These are phyloP conservation scores for Pyrenopolyporus hunteri DNA, from an alignment of 495 filamentous ascomycete species.

Conservation along the genomic window DNA sequence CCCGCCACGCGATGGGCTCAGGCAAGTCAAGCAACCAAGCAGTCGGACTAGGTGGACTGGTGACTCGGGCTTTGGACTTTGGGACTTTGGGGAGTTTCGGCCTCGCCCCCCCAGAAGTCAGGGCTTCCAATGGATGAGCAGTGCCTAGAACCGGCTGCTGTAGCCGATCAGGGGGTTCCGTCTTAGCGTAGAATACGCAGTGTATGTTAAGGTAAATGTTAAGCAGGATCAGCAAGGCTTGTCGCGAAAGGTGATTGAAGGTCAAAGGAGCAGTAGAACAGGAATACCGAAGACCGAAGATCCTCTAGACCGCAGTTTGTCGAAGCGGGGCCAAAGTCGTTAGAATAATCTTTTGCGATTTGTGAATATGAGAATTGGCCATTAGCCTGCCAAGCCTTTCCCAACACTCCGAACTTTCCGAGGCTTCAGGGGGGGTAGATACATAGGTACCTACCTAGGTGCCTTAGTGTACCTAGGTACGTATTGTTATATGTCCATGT, in stretches of 20 bases:
- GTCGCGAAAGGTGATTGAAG: conserved; percentile 7
- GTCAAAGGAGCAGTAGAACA: conserved; percentile 17
- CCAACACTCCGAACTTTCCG: conserved; percentile 36
- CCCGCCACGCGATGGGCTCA: conserved; percentile 26
- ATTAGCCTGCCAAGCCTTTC: conserved; percentile 15
- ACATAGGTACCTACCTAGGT: neutral
- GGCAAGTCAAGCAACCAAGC: neutral
- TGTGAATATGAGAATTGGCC: conserved; percentile 6
- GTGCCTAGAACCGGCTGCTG: conserved; percentile 3
- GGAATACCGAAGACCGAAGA: conserved; percentile 39
- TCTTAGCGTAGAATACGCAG: conserved; percentile 23
- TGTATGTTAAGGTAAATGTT: conserved; percentile 6
- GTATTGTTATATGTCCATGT: too few relatives aligned
- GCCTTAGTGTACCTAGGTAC: neutral
- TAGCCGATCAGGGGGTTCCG: conserved; percentile 24
- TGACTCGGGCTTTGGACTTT: conserved; percentile 15
- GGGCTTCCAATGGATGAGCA: conserved; percentile 31
- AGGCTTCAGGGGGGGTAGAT: too few relatives aligned
- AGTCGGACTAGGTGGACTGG: neutral
- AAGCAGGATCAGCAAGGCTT: conserved; percentile 29
- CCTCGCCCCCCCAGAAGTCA: conserved; percentile 18
- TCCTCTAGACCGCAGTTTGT: conserved; percentile 30
- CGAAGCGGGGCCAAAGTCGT: conserved; percentile 32
- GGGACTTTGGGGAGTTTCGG: conserved; percentile 13
- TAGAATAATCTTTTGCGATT: conserved; percentile 9